Evolutionary conservation across 1,139 yeast species (phyloP).

Genomic region (Geotrichum reessii): DNA sequence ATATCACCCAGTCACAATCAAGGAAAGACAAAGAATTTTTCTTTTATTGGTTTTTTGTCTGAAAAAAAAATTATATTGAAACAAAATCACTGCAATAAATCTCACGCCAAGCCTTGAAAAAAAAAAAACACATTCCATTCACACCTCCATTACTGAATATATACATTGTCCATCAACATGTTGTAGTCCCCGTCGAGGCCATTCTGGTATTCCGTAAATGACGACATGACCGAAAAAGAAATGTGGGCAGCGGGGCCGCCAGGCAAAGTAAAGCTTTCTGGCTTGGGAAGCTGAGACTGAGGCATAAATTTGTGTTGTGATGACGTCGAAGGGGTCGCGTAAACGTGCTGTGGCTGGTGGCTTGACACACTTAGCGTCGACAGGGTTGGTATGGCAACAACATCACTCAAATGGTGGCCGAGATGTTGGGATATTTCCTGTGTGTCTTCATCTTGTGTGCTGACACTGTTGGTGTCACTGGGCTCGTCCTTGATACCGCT

Average conservation of each 20-base stretch:
- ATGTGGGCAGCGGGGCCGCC: not conserved
- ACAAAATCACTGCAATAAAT: not conserved
- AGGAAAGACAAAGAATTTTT: no score
- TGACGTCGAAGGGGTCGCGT: not conserved
- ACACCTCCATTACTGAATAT: not conserved
- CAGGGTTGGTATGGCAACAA: not conserved
- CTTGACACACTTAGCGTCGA: not conserved
- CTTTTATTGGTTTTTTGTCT: no score
- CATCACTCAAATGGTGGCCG: not conserved
- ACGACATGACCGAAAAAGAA: not conserved
- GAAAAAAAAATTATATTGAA: no score
- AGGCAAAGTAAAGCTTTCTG: not conserved
- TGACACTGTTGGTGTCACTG: not conserved
- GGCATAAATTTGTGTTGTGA: not conserved
- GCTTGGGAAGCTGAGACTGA: not conserved
- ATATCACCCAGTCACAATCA: no score
- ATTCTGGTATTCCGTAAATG: not conserved
- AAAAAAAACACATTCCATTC: no score
- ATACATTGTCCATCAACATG: conserved; percentile 5
- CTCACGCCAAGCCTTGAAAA: not conserved
- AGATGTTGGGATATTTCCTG: not conserved
- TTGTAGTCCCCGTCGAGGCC: conserved; percentile 3
- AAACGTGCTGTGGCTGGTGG: not conserved
- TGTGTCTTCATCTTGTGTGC: not conserved
- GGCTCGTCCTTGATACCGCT: not conserved